A percentile compares a stretch with the other conserved stretches of the same genome.
Conservation (phyloP, 1,139 yeast genomes). For the Sugiyamaella japonica region DNA sequence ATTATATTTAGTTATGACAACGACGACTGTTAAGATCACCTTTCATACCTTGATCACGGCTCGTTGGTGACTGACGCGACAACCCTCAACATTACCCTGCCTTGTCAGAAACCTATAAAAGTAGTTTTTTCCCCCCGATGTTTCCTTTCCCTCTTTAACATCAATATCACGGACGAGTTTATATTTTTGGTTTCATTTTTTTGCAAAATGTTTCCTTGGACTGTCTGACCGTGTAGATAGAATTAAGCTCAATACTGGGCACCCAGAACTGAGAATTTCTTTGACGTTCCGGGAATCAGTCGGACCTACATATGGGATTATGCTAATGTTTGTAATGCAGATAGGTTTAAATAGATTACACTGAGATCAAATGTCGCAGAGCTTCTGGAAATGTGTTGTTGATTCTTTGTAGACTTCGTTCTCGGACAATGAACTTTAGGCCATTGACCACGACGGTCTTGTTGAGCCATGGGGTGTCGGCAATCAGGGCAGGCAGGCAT, state of each 20-base stretch:
- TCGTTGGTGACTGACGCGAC: background rate
- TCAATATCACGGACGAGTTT: conserved; percentile 24
- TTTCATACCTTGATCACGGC: background rate
- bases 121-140: background rate
- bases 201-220: conserved; percentile 3
- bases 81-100: conserved; percentile 6
- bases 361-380: background rate
- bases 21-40: no score
- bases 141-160: conserved; percentile 22
- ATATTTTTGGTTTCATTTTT: conserved; percentile 5
- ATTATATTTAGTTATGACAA: no score
- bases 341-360: background rate
- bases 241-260: conserved; percentile 40
- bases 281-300: conserved; percentile 43
- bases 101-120: conserved; percentile 1
- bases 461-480: conserved; percentile 39
- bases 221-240: conserved; percentile 29
- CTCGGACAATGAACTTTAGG: conserved; percentile 30
- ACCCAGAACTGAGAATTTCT: conserved; percentile 36
- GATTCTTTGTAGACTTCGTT: conserved; percentile 15
- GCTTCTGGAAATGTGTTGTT: background rate
- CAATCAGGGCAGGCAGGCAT: conserved; percentile 36
- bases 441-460: conserved; percentile 33
- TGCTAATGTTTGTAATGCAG: conserved; percentile 1
- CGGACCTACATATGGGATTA: conserved; percentile 32